A percentile compares a stretch with the other conserved stretches of the same genome.
Conservation (phyloP, 441 rosid species). For the Erodium chrysanthum region DNA sequence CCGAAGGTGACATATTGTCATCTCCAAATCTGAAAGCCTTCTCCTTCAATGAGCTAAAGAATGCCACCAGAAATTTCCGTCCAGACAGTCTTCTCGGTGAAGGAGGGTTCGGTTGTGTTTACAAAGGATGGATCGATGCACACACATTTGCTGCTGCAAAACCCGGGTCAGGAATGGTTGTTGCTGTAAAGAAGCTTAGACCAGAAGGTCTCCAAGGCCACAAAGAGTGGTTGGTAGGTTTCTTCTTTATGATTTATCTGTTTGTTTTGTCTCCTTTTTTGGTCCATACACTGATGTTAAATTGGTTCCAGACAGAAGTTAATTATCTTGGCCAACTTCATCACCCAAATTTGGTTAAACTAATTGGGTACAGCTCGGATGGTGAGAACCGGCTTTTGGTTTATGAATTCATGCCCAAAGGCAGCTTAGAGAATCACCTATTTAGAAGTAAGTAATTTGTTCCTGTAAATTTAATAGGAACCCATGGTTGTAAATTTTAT, state of each 20-base stretch:
- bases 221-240: constrained; percentile 57
- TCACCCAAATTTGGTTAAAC: constrained; percentile 52
- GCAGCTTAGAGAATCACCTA: constrained; percentile 59
- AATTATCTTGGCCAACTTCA: constrained; percentile 43
- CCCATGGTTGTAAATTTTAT: too few species aligned
- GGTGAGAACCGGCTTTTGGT: constrained; percentile 43
- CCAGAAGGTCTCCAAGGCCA: constrained; percentile 43
- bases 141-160: constrained; percentile 37
- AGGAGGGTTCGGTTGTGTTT: constrained; percentile 55
- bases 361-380: constrained; percentile 45
- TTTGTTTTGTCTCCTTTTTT: constrained; percentile 12
- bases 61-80: constrained; percentile 45
- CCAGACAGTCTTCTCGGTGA: constrained; percentile 44
- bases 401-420: constrained; percentile 48
- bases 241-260: neutral
- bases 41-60: constrained; percentile 41
- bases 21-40: constrained; percentile 37
- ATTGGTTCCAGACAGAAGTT: constrained; percentile 37
- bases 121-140: constrained; percentile 50
- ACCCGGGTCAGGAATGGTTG: constrained; percentile 46
- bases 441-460: constrained; percentile 33
- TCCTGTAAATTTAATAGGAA: too few species aligned
- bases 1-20: constrained; percentile 23
- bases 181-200: constrained; percentile 52
- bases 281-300: neutral